These are phyloP conservation scores for Alternaria viburni DNA, from an alignment of 2,329 filamentous ascomycete species.

Conservation along the genomic window DNA sequence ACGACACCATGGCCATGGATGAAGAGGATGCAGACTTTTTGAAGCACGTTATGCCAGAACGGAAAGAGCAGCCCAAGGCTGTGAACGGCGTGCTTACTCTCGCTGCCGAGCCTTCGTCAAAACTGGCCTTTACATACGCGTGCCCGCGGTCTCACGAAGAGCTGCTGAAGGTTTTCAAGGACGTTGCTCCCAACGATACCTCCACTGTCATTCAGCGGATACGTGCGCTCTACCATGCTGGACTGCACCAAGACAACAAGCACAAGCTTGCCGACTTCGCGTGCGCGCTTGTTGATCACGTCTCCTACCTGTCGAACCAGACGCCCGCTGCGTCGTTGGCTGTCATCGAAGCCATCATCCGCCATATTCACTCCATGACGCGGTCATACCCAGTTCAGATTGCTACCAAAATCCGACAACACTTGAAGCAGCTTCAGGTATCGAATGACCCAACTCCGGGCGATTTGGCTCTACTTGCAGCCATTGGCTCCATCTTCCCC, in stretches of 20 bases:
- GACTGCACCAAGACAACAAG: constrained; percentile 85
- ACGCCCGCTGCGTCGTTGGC: constrained; percentile 64
- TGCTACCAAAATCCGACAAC: constrained; percentile 76
- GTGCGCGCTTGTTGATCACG: constrained; percentile 68
- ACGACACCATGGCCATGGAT: constrained; percentile 49
- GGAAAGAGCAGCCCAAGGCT: constrained; percentile 38
- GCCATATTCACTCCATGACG: constrained; percentile 90
- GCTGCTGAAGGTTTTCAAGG: constrained; percentile 69
- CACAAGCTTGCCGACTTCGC: constrained; percentile 76
- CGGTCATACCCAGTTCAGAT: constrained; percentile 84
- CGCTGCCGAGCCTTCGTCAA: constrained; percentile 52
- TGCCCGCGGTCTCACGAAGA: constrained; percentile 82
- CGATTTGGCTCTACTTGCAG: constrained; percentile 83
- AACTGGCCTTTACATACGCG: constrained; percentile 80
- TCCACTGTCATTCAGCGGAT: constrained; percentile 87
- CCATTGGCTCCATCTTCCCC: constrained; percentile 83
- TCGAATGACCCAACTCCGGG: constrained; percentile 65
- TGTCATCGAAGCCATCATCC: constrained; percentile 78
- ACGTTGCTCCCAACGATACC: constrained; percentile 68
- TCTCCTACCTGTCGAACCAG: constrained; percentile 64
- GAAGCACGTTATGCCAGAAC: constrained; percentile 49
- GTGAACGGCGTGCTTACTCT: constrained; percentile 51
- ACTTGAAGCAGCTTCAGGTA: constrained; percentile 65
- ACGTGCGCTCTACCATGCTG: constrained; percentile 88
- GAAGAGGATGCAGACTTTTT: constrained; percentile 59